Evolutionary conservation across 495 filamentous ascomycete genomes (phyloP).

Genomic region (Melanomma pulvis-pyrius): DNA sequence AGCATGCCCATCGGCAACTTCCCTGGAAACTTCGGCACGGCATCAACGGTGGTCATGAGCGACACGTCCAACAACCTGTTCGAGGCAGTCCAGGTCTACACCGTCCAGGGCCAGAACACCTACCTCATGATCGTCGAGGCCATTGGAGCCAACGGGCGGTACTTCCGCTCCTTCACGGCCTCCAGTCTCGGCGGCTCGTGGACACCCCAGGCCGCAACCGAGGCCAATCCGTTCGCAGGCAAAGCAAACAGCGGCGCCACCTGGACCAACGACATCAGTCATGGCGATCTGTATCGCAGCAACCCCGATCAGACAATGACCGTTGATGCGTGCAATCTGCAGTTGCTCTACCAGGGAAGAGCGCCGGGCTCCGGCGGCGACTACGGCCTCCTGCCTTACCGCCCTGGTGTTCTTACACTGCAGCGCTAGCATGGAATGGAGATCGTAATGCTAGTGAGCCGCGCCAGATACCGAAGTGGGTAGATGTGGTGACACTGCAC

Average conservation of each 20-base stretch:
- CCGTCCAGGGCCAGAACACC: conserved; percentile 25
- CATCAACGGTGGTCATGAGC: conserved; percentile 28
- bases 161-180: conserved; percentile 41
- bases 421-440: too few species aligned
- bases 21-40: conserved; percentile 49
- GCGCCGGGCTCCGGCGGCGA: conserved; percentile 24
- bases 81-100: conserved; percentile 40
- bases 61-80: conserved; percentile 38
- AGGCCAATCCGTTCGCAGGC: conserved; percentile 38
- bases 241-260: conserved; percentile 32
- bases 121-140: conserved; percentile 42
- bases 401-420: conserved; percentile 41
- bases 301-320: conserved; percentile 39
- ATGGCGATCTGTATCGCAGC: conserved; percentile 34
- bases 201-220: conserved; percentile 32
- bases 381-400: conserved; percentile 35
- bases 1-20: conserved; percentile 37
- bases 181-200: conserved; percentile 30
- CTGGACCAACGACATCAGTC: conserved; percentile 41
- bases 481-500: too few species aligned
- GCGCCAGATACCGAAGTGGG: too few species aligned
- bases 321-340: conserved; percentile 38
- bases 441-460: too few species aligned
- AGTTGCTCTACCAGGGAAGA: conserved; percentile 39
- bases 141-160: conserved; percentile 36